Evolutionary conservation across 177 flowering plant species (phyloP).

Genomic region (Vitis hybrid): DNA sequence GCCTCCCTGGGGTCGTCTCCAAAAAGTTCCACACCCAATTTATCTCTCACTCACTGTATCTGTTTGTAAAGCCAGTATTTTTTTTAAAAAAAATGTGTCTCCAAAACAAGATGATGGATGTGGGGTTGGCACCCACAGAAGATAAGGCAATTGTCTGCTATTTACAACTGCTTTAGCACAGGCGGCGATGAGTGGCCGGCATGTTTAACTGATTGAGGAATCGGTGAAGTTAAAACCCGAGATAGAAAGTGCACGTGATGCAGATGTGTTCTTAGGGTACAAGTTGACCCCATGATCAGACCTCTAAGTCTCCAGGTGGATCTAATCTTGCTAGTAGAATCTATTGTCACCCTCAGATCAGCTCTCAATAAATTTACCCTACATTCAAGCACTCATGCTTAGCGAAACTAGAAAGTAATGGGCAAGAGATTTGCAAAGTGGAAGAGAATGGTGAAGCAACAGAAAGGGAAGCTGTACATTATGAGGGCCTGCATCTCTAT

Average conservation of each 20-base stretch:
- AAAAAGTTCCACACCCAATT: too few species aligned
- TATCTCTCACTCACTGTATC: too few species aligned
- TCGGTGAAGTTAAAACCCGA: slow-evolving; percentile 14
- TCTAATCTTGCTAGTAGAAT: not conserved
- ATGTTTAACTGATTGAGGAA: slow-evolving; percentile 10
- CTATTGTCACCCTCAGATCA: not conserved
- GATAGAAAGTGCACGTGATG: slow-evolving; percentile 20
- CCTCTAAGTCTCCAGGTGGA: slow-evolving; percentile 1
- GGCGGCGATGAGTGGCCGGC: slow-evolving; percentile 35
- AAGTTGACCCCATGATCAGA: slow-evolving; percentile 21
- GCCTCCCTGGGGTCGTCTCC: too few species aligned
- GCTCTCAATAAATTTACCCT: too few species aligned
- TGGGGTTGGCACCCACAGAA: slow-evolving; percentile 14
- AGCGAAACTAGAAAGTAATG: slow-evolving; percentile 13
- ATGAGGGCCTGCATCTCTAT: slow-evolving; percentile 59
- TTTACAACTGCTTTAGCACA: slow-evolving; percentile 14
- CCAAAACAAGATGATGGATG: slow-evolving; percentile 8
- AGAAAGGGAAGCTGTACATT: slow-evolving; percentile 57
- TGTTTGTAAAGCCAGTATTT: not conserved
- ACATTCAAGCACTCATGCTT: too few species aligned
- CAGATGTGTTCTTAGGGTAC: slow-evolving; percentile 5
- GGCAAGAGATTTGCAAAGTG: slow-evolving; percentile 40
- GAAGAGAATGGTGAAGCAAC: slow-evolving; percentile 51
- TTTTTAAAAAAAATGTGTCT: too few species aligned
- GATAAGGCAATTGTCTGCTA: slow-evolving; percentile 26